A percentile compares a stretch with the other conserved stretches of the same genome.
These are phyloP conservation scores for Thielaviopsis populi DNA, from an alignment of 2,329 filamentous ascomycete genomes.

Conservation along the genomic window DNA sequence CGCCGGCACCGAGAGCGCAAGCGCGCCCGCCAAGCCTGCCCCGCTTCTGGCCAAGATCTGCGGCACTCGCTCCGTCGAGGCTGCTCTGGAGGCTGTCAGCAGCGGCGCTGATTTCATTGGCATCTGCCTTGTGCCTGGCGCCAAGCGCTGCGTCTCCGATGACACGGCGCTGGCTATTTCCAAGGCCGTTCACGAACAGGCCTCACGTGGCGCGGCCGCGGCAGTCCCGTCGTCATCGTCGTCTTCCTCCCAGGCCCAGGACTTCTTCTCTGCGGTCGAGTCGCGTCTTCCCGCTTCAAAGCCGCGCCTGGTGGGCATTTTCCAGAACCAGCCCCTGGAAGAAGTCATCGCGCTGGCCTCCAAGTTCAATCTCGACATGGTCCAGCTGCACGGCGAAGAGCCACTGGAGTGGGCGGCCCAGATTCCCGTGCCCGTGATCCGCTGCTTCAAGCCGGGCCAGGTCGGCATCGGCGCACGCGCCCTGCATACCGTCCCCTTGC, in stretches of 20 bases:
- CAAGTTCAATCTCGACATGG: slow-evolving; percentile 64
- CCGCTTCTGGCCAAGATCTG: slow-evolving; percentile 81
- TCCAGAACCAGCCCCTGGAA: slow-evolving; percentile 74
- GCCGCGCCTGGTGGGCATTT: slow-evolving; percentile 80
- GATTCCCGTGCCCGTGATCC: slow-evolving; percentile 87
- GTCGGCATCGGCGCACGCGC: slow-evolving; percentile 58
- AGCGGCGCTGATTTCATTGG: slow-evolving; percentile 85
- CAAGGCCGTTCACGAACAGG: slow-evolving; percentile 45
- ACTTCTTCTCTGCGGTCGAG: slow-evolving; percentile 54
- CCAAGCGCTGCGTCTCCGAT: slow-evolving; percentile 63
- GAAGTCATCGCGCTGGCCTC: slow-evolving; percentile 69
- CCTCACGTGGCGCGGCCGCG: slow-evolving; percentile 19
- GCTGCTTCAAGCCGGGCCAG: slow-evolving; percentile 64
- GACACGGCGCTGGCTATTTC: slow-evolving; percentile 73
- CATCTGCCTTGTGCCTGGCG: slow-evolving; percentile 74
- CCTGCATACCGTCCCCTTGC: slow-evolving; percentile 67
- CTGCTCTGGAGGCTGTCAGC: slow-evolving; percentile 63
- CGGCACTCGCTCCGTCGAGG: slow-evolving; percentile 71
- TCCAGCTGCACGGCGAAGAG: slow-evolving; percentile 86
- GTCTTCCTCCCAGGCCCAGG: slow-evolving; percentile 30
- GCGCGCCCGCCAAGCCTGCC: slow-evolving; percentile 25
- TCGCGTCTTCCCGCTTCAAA: slow-evolving; percentile 37
- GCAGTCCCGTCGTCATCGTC: slow-evolving; percentile 15
- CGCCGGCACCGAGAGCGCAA: slow-evolving; percentile 34
- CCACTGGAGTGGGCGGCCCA: slow-evolving; percentile 77